Evolutionary conservation across 768 basidiomycete species (phyloP).

Genomic region (Crepidotus variabilis): DNA sequence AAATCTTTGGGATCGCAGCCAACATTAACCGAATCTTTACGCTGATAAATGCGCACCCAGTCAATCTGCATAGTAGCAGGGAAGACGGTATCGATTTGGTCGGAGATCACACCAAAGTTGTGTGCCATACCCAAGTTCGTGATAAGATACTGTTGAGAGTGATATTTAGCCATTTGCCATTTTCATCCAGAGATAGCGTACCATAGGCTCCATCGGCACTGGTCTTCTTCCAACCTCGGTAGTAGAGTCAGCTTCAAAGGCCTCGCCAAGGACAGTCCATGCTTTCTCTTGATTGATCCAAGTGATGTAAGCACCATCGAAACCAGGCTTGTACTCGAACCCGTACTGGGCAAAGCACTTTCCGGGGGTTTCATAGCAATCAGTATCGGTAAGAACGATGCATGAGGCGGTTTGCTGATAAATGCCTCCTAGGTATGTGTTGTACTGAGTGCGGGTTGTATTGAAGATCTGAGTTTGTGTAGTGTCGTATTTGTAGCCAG

Average conservation of each 20-base stretch:
- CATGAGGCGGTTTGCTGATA: constrained; percentile 73
- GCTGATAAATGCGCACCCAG: constrained; percentile 73
- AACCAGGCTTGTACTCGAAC: constrained; percentile 50
- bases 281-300: constrained; percentile 60
- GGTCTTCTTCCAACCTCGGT: constrained; percentile 51
- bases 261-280: constrained; percentile 55
- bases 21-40: constrained; percentile 40
- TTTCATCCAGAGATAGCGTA: constrained; percentile 16
- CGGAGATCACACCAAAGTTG: constrained; percentile 62
- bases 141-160: constrained; percentile 50
- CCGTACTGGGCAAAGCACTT: constrained; percentile 34
- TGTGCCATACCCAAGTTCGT: constrained; percentile 63
- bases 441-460: constrained; percentile 37
- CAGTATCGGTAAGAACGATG: constrained; percentile 54
- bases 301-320: constrained; percentile 56
- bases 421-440: constrained; percentile 58
- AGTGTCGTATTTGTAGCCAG: constrained; percentile 47
- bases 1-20: constrained; percentile 64
- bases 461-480: constrained; percentile 46
- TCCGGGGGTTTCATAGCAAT: constrained; percentile 51
- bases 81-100: constrained; percentile 40
- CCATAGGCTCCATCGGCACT: constrained; percentile 68
- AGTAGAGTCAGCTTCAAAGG: constrained; percentile 42
- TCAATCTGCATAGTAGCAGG: constrained; percentile 64
- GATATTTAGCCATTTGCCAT: constrained; percentile 26